These are phyloP conservation scores for Ilyonectria sp. DNA, from an alignment of 2,329 filamentous ascomycete species.

Conservation along the genomic window DNA sequence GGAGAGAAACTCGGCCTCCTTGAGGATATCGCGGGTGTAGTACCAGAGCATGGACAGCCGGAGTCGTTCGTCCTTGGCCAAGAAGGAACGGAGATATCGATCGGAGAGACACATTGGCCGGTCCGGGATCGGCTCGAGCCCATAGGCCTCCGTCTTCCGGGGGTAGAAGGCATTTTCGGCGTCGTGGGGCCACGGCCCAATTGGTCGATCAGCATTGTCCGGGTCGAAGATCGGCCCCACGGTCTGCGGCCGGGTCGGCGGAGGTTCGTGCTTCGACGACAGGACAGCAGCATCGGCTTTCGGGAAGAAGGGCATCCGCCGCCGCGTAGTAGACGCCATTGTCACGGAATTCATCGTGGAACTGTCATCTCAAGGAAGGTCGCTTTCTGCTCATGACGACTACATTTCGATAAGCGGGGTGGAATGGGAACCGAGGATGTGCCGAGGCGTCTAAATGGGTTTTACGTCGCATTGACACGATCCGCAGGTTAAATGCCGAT, in stretches of 20 bases:
- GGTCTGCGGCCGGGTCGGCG: conserved; percentile 30
- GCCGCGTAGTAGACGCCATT: neutral
- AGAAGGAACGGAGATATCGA: conserved; percentile 42
- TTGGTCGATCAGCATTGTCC: conserved; percentile 26
- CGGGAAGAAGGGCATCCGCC: conserved; percentile 42
- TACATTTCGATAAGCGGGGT: too few species aligned
- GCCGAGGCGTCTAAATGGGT: too few species aligned
- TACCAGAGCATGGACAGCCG: conserved; percentile 59
- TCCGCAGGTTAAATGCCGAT: too few species aligned
- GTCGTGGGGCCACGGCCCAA: conserved; percentile 35
- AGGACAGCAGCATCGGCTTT: conserved; percentile 46
- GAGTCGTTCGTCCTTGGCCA: conserved; percentile 50
- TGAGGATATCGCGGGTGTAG: conserved; percentile 57
- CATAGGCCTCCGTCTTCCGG: conserved; percentile 24
- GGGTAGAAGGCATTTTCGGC: conserved; percentile 20
- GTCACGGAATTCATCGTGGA: neutral
- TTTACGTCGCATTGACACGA: too few species aligned
- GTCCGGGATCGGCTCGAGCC: conserved; percentile 31
- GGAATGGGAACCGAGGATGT: too few species aligned
- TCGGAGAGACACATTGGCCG: conserved; percentile 14
- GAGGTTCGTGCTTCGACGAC: conserved; percentile 30
- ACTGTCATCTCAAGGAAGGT: too few species aligned
- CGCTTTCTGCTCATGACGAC: too few species aligned
- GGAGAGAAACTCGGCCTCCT: conserved; percentile 58
- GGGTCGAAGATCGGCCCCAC: conserved; percentile 43